Evolutionary conservation across 164 flowering plant species (phyloP).

Genomic region (Protea cynaroides): DNA sequence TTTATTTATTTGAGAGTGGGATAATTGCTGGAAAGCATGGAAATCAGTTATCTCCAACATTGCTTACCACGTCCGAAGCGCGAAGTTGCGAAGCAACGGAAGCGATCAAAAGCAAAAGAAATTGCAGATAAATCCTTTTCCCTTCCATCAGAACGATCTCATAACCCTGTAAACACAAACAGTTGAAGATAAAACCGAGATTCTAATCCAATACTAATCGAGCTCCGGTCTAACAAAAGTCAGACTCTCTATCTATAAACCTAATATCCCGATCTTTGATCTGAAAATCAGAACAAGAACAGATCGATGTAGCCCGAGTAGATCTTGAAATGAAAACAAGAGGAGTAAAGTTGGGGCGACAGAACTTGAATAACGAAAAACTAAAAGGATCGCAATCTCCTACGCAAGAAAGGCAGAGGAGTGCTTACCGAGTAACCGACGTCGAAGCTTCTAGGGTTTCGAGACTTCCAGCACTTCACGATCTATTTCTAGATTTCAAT

Average conservation of each 20-base stretch:
- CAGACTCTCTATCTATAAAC: neutral
- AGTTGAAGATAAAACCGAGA: neutral
- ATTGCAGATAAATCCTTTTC: constrained; percentile 8
- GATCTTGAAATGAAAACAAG: neutral
- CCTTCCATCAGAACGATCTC: constrained; percentile 19
- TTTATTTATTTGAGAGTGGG: no score
- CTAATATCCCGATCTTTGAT: neutral
- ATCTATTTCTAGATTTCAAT: no score
- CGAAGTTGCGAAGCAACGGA: constrained; percentile 22
- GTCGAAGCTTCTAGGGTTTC: no score
- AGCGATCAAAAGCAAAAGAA: constrained; percentile 18
- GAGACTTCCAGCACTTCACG: no score
- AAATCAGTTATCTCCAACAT: no score
- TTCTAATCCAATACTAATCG: neutral
- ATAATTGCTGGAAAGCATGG: no score
- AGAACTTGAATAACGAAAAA: neutral
- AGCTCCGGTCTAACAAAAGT: neutral
- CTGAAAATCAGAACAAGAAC: neutral
- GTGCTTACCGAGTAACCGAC: constrained; percentile 2
- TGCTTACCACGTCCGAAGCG: constrained; percentile 25
- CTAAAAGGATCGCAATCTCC: neutral
- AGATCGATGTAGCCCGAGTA: no score
- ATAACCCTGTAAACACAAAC: constrained; percentile 7
- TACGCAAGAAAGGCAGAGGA: neutral
- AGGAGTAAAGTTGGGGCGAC: neutral